phyloP scores from a whole-genome alignment of 441 rosid genomes.

The Erodium moschatum region DNA sequence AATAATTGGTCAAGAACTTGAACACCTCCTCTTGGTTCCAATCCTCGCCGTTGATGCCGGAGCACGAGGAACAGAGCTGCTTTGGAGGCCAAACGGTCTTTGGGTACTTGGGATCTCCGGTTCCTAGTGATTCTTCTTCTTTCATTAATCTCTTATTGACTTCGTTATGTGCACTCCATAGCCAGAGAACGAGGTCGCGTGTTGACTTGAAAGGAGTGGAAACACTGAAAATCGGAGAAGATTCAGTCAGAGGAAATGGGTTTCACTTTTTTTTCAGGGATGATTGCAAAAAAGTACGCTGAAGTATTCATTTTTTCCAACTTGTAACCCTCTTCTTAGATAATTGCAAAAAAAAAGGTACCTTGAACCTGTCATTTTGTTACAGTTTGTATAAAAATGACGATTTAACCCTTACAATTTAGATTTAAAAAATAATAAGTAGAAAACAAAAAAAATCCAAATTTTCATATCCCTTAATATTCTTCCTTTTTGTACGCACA shows the following conservation, averaged over 20 bases:
- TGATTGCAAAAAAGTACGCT: no score
- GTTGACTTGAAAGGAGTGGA: conserved; percentile 52
- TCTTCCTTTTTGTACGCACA: no score
- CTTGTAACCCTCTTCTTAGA: no score
- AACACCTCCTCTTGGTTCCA: conserved; percentile 67
- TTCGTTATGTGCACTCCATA: conserved; percentile 80
- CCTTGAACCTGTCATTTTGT: no score
- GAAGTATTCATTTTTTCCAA: no score
- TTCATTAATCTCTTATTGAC: conserved; percentile 71
- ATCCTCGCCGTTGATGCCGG: conserved; percentile 30
- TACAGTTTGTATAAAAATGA: no score
- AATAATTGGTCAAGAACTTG: conserved; percentile 58
- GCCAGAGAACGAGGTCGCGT: conserved; percentile 74
- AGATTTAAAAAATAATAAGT: no score
- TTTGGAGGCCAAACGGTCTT: conserved; percentile 84
- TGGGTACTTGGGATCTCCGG: conserved; percentile 82
- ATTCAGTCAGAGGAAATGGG: background rate
- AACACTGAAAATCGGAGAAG: conserved; percentile 40
- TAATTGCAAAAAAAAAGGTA: no score
- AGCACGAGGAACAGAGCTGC: conserved; percentile 70
- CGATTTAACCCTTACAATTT: no score
- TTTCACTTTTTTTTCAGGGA: background rate
- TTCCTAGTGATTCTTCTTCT: conserved; percentile 62
- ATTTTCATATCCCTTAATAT: no score
- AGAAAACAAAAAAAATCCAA: no score